Conservation (phyloP, 73 alveolate genomes). For the Paramecium sonneborni region DNA sequence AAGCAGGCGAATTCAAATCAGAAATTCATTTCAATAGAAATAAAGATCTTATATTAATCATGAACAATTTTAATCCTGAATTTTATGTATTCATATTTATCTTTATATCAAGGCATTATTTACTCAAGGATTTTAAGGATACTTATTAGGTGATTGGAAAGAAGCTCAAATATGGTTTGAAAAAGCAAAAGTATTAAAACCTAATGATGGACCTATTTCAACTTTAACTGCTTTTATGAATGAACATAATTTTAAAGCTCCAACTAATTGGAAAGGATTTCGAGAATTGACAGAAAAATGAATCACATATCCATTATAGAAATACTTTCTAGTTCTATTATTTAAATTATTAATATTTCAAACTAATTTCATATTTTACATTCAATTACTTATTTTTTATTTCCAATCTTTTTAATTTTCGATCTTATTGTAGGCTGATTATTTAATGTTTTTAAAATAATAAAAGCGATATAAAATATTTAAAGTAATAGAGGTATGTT, state of each 20-base stretch:
- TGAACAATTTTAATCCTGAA: not conserved
- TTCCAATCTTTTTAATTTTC: no score
- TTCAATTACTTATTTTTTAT: no score
- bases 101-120: not conserved
- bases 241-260: conserved; percentile 72
- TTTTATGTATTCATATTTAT: not conserved
- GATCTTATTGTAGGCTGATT: no score
- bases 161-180: conserved; percentile 60
- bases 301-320: no score
- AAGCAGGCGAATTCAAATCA: not conserved
- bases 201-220: conserved; percentile 78
- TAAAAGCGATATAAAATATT: no score
- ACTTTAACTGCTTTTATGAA: conserved; percentile 70
- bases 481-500: no score
- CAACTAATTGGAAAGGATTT: conserved; percentile 85
- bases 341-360: no score
- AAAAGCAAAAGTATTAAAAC: conserved; percentile 54
- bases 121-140: conserved; percentile 56
- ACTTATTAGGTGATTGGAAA: conserved; percentile 70
- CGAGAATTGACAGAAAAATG: conserved; percentile 85
- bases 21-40: not conserved
- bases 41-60: conserved; percentile 22
- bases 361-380: no score
- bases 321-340: no score
- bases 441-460: no score